Conservation (phyloP, 2,329 filamentous ascomycete genomes). For the Xylariomycetidae sp. region DNA sequence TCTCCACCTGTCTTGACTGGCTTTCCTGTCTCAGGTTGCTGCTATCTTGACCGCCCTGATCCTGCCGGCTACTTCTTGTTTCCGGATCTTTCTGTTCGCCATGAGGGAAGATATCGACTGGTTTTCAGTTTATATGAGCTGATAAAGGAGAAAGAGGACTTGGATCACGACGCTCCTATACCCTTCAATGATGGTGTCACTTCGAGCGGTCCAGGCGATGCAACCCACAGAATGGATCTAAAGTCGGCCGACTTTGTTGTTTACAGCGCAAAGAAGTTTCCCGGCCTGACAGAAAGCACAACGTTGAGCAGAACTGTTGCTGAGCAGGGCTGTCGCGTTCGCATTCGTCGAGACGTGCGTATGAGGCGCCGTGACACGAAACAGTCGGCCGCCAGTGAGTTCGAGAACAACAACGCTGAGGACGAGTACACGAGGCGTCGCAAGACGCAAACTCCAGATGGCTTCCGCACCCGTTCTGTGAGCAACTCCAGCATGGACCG, state of each 20-base stretch:
- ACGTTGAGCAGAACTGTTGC: conserved; percentile 83
- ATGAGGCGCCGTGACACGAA: conserved; percentile 83
- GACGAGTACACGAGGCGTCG: conserved; percentile 41
- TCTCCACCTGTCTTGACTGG: conserved; percentile 85
- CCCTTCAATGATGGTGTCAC: conserved; percentile 32
- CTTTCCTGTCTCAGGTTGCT: conserved; percentile 91
- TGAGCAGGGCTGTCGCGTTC: conserved; percentile 93
- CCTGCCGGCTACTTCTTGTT: conserved; percentile 93
- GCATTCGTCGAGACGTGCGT: conserved; percentile 88
- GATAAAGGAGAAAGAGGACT: conserved; percentile 78
- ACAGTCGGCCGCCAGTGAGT: conserved; percentile 36
- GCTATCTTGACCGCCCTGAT: conserved; percentile 82
- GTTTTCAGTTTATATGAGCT: conserved; percentile 93
- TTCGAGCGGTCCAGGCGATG: conserved; percentile 37
- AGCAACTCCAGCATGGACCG: conserved; percentile 29
- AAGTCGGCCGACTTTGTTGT: conserved; percentile 84
- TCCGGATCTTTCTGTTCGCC: conserved; percentile 89
- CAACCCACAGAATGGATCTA: conserved; percentile 85
- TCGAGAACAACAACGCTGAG: conserved; percentile 49
- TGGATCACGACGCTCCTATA: conserved; percentile 51
- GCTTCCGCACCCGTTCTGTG: conserved; percentile 24
- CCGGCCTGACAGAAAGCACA: conserved; percentile 86
- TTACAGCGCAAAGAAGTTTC: conserved; percentile 97
- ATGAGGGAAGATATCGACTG: conserved; percentile 89
- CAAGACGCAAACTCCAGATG: conserved; percentile 26